These are phyloP conservation scores for Raffaelea albimanens DNA, from an alignment of 2,329 filamentous ascomycete genomes.

Conservation along the genomic window DNA sequence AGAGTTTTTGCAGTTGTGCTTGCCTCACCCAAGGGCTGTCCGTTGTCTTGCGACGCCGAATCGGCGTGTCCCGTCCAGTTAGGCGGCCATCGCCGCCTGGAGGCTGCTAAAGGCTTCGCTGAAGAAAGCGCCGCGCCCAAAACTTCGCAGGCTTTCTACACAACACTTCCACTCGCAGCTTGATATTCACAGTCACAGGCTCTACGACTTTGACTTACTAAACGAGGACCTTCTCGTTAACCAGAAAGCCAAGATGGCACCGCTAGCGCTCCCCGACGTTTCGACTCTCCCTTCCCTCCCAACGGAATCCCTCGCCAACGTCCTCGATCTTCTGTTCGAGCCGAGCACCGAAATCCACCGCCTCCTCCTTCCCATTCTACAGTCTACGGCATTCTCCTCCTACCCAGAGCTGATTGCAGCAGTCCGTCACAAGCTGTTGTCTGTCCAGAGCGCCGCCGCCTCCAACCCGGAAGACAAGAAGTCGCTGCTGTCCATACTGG, in stretches of 20 bases:
- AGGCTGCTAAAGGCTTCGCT: too few relatives aligned
- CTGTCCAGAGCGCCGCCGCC: conserved; percentile 37
- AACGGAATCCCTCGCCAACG: conserved; percentile 40
- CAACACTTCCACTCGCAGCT: background rate
- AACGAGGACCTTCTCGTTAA: too few relatives aligned
- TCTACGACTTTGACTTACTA: background rate
- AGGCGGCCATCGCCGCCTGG: too few relatives aligned
- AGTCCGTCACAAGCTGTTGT: conserved; percentile 53
- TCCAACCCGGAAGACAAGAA: conserved; percentile 31
- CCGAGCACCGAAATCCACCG: conserved; percentile 66
- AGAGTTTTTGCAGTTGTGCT: too few relatives aligned
- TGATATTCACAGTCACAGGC: background rate
- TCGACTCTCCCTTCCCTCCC: conserved; percentile 45
- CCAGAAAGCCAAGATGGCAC: conserved; percentile 5
- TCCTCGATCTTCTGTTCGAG: conserved; percentile 78
- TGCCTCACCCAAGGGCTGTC: too few relatives aligned
- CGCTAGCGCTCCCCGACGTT: conserved; percentile 45
- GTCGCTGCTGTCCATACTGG: conserved; percentile 63
- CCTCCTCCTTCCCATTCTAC: conserved; percentile 60
- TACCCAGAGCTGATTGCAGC: conserved; percentile 63
- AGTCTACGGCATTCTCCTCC: conserved; percentile 43
- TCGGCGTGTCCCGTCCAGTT: too few relatives aligned
- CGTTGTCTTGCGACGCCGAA: too few relatives aligned
- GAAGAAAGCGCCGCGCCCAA: too few relatives aligned
- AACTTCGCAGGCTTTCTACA: background rate